Evolutionary conservation across 2,329 filamentous ascomycete species (phyloP).

Genomic region (Aspergillus jensenii): DNA sequence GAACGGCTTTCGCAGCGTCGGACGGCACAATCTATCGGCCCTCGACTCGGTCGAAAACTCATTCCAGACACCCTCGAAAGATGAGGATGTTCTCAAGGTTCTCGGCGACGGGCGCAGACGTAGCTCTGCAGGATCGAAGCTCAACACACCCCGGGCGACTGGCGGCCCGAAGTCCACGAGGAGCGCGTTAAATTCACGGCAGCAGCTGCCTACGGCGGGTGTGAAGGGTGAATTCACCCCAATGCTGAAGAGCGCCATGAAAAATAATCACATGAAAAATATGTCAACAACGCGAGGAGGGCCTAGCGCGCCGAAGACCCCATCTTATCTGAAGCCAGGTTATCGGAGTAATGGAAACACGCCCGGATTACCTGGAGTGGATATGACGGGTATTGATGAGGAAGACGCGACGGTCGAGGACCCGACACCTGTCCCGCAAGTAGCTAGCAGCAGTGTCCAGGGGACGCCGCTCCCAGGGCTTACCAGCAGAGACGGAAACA

Average conservation of each 20-base stretch:
- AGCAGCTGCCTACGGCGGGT: conserved; percentile 66
- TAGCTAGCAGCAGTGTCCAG: conserved; percentile 74
- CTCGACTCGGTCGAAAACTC: conserved; percentile 87
- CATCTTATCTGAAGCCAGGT: conserved; percentile 61
- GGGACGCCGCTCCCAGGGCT: conserved; percentile 78
- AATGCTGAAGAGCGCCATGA: conserved; percentile 74
- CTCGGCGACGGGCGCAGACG: conserved; percentile 63
- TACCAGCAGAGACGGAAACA: conserved; percentile 62
- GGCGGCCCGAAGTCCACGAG: conserved; percentile 47
- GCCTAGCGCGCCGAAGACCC: conserved; percentile 62
- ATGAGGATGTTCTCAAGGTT: conserved; percentile 73
- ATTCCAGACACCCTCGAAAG: conserved; percentile 76
- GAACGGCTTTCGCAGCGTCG: conserved; percentile 59
- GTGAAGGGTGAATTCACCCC: conserved; percentile 83
- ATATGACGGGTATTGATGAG: conserved; percentile 67
- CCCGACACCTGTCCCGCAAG: conserved; percentile 72
- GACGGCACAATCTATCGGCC: conserved; percentile 41
- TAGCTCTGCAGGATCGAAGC: conserved; percentile 54
- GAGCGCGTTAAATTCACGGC: conserved; percentile 64
- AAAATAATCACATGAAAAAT: conserved; percentile 61
- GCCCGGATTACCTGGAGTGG: conserved; percentile 70
- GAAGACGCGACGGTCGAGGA: conserved; percentile 65
- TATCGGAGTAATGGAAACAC: conserved; percentile 69
- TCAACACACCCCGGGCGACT: conserved; percentile 74
- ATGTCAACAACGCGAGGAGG: conserved; percentile 64